Conservation (phyloP, 148 eudicot genomes). For the Rhododendron kiyosumense region DNA sequence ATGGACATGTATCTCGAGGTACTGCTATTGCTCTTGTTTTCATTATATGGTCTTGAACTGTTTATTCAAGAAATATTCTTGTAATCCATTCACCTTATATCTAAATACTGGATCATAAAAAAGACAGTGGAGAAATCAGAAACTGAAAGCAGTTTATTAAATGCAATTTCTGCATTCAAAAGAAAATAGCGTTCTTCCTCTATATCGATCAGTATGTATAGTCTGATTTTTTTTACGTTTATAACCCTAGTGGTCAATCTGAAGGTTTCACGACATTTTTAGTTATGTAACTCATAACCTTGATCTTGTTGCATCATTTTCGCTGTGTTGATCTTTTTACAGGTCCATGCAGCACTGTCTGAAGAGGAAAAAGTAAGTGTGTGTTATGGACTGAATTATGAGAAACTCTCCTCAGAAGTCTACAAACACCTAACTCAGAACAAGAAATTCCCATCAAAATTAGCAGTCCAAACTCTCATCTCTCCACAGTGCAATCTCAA, state of each 20-base stretch:
- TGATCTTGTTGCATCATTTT: background rate
- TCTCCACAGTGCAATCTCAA: constrained; percentile 56
- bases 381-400: constrained; percentile 50
- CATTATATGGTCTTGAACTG: background rate
- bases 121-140: background rate
- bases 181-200: background rate
- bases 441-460: constrained; percentile 50
- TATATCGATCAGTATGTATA: background rate
- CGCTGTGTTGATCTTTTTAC: background rate
- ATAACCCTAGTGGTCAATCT: background rate
- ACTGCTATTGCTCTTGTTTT: background rate
- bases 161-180: background rate
- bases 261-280: background rate
- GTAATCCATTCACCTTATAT: background rate
- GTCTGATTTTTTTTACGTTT: background rate
- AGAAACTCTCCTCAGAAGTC: constrained; percentile 62
- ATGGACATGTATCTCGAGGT: constrained; percentile 77
- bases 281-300: background rate
- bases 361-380: constrained; percentile 57
- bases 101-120: background rate
- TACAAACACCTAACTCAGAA: constrained; percentile 50
- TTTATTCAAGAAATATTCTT: background rate
- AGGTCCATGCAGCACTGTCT: constrained; percentile 63
- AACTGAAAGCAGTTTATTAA: background rate
- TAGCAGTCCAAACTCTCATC: constrained; percentile 42